These are phyloP conservation scores for Globisporangium nodosum DNA, from an alignment of 352 stramenopile species.

Conservation along the genomic window DNA sequence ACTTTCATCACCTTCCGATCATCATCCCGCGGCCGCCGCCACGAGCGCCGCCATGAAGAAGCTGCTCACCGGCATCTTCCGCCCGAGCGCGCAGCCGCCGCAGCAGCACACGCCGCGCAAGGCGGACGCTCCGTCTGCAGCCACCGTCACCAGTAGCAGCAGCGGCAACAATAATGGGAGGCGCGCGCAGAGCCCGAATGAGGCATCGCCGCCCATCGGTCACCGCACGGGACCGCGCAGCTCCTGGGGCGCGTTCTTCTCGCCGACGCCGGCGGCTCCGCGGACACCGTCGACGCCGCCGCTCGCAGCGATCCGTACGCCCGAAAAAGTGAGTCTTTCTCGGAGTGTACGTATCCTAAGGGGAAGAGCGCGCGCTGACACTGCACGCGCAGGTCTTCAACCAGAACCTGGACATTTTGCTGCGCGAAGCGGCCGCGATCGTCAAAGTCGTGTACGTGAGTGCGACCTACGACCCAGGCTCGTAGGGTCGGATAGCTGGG, in stretches of 20 bases:
- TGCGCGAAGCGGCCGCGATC: constrained; percentile 40
- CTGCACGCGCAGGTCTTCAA: constrained; percentile 28
- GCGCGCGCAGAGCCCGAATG: neutral
- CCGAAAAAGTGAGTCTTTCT: constrained; percentile 20
- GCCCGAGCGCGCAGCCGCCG: constrained; percentile 12
- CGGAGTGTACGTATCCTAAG: no score
- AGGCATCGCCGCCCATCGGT: neutral
- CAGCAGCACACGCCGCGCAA: constrained; percentile 8
- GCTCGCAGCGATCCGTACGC: constrained; percentile 14
- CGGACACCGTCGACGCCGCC: neutral
- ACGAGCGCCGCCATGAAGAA: constrained; percentile 48
- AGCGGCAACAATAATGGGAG: neutral
- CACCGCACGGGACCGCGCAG: constrained; percentile 30
- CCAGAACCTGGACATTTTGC: constrained; percentile 47
- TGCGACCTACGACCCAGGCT: neutral
- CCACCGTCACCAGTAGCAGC: neutral
- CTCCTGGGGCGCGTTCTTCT: constrained; percentile 38
- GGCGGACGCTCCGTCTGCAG: neutral
- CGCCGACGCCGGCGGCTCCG: constrained; percentile 4
- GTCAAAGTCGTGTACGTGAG: constrained; percentile 46
- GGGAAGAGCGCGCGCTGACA: no score
- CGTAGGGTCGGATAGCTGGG: neutral
- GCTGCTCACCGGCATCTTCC: constrained; percentile 58
- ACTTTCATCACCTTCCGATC: neutral
- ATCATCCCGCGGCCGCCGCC: no score